Evolutionary conservation across 2,329 filamentous ascomycete genomes (phyloP).

Genomic region (Ampelomyces quisqualis): DNA sequence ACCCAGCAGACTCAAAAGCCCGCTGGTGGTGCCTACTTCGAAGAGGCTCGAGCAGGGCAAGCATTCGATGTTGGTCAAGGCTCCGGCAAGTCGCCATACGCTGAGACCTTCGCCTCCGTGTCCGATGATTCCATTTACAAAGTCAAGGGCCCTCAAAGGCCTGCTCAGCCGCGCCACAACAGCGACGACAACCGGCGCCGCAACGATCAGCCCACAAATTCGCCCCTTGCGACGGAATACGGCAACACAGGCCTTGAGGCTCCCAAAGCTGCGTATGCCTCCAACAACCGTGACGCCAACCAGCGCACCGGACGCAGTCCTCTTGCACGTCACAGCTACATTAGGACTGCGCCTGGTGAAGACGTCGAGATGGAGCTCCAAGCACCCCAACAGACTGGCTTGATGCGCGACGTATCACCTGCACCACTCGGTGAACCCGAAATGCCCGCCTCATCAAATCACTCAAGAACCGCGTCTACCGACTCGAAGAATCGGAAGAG

Average conservation of each 20-base stretch:
- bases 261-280: conserved; percentile 35
- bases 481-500: conserved; percentile 42
- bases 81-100: conserved; percentile 31
- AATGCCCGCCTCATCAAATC: conserved; percentile 13
- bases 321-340: conserved; percentile 49
- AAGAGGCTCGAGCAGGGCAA: conserved; percentile 28
- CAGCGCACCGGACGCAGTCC: conserved; percentile 47
- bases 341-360: conserved; percentile 36
- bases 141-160: conserved; percentile 27
- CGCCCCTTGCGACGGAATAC: conserved; percentile 36
- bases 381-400: conserved; percentile 35
- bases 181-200: conserved; percentile 19
- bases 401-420: conserved; percentile 40
- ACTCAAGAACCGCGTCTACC: conserved; percentile 33
- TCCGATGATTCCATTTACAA: conserved; percentile 41
- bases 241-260: conserved; percentile 27
- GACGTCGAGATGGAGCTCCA: conserved; percentile 40
- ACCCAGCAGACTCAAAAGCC: conserved; percentile 56
- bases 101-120: conserved; percentile 41
- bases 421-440: conserved; percentile 29
- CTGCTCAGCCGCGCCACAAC: conserved; percentile 24
- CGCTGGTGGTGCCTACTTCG: conserved; percentile 48
- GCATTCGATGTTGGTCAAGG: conserved; percentile 29
- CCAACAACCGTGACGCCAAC: conserved; percentile 15
- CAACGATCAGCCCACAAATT: conserved; percentile 21